phyloP scores from a whole-genome alignment of 2,329 filamentous ascomycete species.

The Albifimbria verrucaria region DNA sequence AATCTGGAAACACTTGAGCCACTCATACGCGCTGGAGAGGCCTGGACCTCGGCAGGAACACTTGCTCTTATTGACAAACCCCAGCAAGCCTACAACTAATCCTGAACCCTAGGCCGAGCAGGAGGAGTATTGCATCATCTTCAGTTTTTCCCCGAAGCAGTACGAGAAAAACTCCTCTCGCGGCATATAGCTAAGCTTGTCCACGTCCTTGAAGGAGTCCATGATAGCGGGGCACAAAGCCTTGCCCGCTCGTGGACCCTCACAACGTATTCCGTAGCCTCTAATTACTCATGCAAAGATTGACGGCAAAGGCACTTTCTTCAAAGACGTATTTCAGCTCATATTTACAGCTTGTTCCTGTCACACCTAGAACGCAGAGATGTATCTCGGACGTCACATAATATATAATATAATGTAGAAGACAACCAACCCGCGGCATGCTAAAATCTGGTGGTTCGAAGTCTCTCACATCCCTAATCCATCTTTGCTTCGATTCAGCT shows the following conservation, averaged over 20 bases:
- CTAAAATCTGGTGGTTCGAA: too few relatives aligned
- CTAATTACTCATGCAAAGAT: background rate
- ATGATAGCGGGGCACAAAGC: slow-evolving; percentile 4
- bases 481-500: too few relatives aligned
- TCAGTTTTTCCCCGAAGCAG: slow-evolving; percentile 9
- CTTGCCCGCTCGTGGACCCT: background rate
- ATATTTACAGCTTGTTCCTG: too few relatives aligned
- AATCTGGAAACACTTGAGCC: background rate
- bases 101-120: slow-evolving; percentile 11
- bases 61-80: slow-evolving; percentile 3
- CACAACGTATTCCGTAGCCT: background rate
- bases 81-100: slow-evolving; percentile 1
- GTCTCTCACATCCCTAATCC: too few relatives aligned
- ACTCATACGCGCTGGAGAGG: background rate
- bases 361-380: too few relatives aligned
- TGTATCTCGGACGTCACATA: too few relatives aligned
- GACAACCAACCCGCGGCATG: too few relatives aligned
- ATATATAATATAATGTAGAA: too few relatives aligned
- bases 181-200: slow-evolving; percentile 5
- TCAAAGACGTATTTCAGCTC: too few relatives aligned
- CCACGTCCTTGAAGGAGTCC: background rate
- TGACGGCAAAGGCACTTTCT: too few relatives aligned
- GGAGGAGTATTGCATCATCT: slow-evolving; percentile 10
- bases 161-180: slow-evolving; percentile 11
- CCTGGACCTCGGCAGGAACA: background rate